Conservation (phyloP, 345 rosid species). For the Gossypium australe region DNA sequence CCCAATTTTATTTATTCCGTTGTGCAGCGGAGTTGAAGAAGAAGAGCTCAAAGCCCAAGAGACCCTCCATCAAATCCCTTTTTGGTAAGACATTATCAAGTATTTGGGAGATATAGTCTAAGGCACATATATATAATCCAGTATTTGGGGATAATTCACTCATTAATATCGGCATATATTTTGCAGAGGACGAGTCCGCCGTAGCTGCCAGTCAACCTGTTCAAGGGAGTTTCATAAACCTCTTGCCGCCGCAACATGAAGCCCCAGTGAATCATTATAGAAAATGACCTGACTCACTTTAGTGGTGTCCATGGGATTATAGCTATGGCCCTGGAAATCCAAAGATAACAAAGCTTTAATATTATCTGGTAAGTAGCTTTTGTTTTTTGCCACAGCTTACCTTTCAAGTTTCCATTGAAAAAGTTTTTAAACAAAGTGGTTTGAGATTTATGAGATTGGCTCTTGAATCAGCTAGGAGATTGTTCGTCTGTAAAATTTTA, state of each 20-base stretch:
- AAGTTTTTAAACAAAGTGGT: conserved; percentile 21
- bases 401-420: conserved; percentile 14
- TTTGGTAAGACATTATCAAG: conserved; percentile 54
- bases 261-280: conserved; percentile 49
- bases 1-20: background rate
- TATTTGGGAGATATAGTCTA: background rate
- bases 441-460: conserved; percentile 25
- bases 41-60: conserved; percentile 77
- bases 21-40: conserved; percentile 77
- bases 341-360: background rate
- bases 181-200: conserved; percentile 73
- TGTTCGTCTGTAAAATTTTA: conserved; percentile 35
- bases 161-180: conserved; percentile 4
- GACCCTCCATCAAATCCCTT: conserved; percentile 92
- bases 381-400: conserved; percentile 16
- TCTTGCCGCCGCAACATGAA: conserved; percentile 62
- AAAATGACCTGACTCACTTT: conserved; percentile 13
- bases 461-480: conserved; percentile 20
- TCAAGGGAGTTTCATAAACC: conserved; percentile 80
- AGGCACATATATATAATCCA: background rate
- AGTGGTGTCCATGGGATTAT: background rate
- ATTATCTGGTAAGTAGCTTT: conserved; percentile 22
- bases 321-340: background rate
- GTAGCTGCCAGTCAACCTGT: conserved; percentile 37
- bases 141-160: too few relatives aligned